Evolutionary conservation across 192 early-diverging fungal genomes (phyloP).

Genomic region (Backusella macrospora): DNA sequence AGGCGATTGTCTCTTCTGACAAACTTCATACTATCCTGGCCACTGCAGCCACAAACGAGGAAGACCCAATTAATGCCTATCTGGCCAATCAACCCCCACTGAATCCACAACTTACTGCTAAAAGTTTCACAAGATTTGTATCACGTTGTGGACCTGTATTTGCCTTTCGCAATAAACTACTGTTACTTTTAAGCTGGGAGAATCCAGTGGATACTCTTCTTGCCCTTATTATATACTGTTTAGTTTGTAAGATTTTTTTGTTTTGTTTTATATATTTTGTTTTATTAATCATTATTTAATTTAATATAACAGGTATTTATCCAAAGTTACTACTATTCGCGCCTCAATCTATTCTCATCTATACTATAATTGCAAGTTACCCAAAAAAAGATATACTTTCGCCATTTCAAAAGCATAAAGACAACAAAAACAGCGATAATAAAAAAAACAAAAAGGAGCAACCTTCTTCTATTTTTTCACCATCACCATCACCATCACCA

Average conservation of each 20-base stretch:
- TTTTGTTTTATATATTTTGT: background rate
- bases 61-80: slow-evolving; percentile 48
- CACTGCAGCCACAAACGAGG: slow-evolving; percentile 6
- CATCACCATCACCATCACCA: no score
- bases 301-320: slow-evolving; percentile 10
- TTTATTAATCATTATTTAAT: background rate
- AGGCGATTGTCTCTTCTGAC: background rate
- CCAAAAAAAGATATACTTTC: background rate
- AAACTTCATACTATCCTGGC: slow-evolving; percentile 15
- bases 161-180: slow-evolving; percentile 60
- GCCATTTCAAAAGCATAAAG: background rate
- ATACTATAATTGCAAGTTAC: background rate
- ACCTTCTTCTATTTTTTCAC: no score
- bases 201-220: slow-evolving; percentile 62
- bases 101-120: slow-evolving; percentile 66
- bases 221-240: slow-evolving; percentile 51
- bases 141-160: slow-evolving; percentile 67
- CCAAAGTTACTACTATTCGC: slow-evolving; percentile 3
- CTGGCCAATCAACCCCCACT: slow-evolving; percentile 40
- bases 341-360: slow-evolving; percentile 8
- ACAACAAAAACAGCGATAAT: background rate
- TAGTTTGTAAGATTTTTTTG: slow-evolving; percentile 50
- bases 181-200: slow-evolving; percentile 71
- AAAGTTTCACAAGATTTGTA: slow-evolving; percentile 73
- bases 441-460: background rate